A percentile compares a stretch with the other conserved stretches of the same genome.
Evolutionary conservation across 371 early-diverging fungal species (phyloP).

Genomic region (Mortierella sp.): DNA sequence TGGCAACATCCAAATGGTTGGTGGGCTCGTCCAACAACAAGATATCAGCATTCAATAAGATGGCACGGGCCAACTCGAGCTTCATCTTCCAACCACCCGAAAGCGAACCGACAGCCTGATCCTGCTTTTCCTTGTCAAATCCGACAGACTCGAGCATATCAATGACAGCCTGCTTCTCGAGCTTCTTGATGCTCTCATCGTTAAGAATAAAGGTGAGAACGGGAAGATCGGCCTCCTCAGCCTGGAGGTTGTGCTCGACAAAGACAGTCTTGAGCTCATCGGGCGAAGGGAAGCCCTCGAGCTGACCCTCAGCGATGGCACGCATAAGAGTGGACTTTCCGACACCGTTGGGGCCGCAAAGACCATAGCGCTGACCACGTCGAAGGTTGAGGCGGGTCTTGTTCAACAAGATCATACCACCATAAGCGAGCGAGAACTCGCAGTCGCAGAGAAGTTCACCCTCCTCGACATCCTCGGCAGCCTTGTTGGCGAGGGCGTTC

Average conservation of each 20-base stretch:
- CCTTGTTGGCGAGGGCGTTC: constrained; percentile 60
- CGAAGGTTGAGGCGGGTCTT: constrained; percentile 77
- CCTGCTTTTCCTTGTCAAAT: constrained; percentile 72
- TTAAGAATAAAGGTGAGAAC: constrained; percentile 71
- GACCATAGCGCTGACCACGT: constrained; percentile 85
- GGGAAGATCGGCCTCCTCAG: constrained; percentile 74
- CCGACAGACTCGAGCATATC: constrained; percentile 70
- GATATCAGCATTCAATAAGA: constrained; percentile 85
- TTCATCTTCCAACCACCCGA: constrained; percentile 92
- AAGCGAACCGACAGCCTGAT: constrained; percentile 74
- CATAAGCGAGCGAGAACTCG: constrained; percentile 85
- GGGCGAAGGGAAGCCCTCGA: constrained; percentile 84
- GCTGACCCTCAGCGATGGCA: constrained; percentile 81
- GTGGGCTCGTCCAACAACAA: constrained; percentile 93
- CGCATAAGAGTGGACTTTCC: constrained; percentile 94
- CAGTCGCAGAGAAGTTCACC: constrained; percentile 84
- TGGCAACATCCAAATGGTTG: constrained; percentile 88
- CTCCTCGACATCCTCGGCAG: constrained; percentile 71
- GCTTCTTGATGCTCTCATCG: constrained; percentile 45
- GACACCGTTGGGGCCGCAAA: constrained; percentile 90
- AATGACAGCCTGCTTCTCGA: constrained; percentile 57
- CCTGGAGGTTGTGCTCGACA: constrained; percentile 86
- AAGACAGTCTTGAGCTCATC: constrained; percentile 79
- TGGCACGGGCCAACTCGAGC: constrained; percentile 84
- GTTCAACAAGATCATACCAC: constrained; percentile 84